These are phyloP conservation scores for Gleditsia sinensis DNA, from an alignment of 306 rosid species.

Conservation along the genomic window DNA sequence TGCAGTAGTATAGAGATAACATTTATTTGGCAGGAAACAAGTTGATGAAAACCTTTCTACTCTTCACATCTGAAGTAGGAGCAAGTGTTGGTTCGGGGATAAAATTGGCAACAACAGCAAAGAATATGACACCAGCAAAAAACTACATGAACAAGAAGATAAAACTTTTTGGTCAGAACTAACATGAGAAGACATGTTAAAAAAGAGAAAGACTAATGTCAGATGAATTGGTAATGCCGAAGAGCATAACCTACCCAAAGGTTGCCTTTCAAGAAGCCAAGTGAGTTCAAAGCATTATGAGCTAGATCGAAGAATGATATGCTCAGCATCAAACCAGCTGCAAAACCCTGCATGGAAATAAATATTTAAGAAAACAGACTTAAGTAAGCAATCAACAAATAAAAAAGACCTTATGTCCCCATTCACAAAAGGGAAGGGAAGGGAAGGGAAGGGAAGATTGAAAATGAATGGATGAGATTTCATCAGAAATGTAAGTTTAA, in stretches of 20 bases:
- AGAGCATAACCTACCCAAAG: conserved; percentile 70
- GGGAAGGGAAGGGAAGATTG: neutral
- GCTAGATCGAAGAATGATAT: conserved; percentile 97
- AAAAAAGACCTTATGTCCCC: neutral
- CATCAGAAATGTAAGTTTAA: neutral
- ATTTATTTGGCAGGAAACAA: conserved; percentile 10
- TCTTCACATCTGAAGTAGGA: conserved; percentile 62
- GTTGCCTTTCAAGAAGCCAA: conserved; percentile 92
- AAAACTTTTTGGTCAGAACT: conserved; percentile 23
- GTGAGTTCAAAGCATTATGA: conserved; percentile 91
- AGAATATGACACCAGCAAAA: conserved; percentile 93
- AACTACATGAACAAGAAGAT: conserved; percentile 55
- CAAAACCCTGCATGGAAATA: conserved; percentile 73
- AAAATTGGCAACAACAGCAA: conserved; percentile 74
- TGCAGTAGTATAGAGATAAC: conserved; percentile 18
- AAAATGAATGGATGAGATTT: neutral
- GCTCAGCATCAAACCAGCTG: conserved; percentile 96
- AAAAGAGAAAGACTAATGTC: neutral
- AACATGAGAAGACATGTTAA: conserved; percentile 6
- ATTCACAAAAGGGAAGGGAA: conserved; percentile 9
- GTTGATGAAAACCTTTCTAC: conserved; percentile 61
- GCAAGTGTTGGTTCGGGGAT: conserved; percentile 87
- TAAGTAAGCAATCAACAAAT: neutral
- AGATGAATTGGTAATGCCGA: conserved; percentile 1
- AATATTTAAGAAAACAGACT: conserved; percentile 11